phyloP scores from a whole-genome alignment of 2,329 filamentous ascomycete genomes.

The Fusarium concolor region DNA sequence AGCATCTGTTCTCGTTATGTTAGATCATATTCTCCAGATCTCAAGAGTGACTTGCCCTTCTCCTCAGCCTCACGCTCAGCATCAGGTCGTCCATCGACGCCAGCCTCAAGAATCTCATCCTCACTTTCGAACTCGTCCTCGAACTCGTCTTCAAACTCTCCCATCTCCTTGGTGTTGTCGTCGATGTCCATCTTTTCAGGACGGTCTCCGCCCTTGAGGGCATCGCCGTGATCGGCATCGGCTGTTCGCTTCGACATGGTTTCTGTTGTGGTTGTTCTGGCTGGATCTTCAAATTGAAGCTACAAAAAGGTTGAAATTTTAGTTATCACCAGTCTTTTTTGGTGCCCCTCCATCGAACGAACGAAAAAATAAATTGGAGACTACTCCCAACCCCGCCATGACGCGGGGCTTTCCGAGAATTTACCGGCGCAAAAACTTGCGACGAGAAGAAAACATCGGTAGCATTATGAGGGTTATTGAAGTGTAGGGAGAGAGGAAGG shows the following conservation, averaged over 20 bases:
- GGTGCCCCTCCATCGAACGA: conserved; percentile 37
- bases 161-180: conserved; percentile 68
- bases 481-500: too few relatives aligned
- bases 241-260: conserved; percentile 71
- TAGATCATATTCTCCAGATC: neutral
- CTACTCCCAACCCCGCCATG: conserved; percentile 37
- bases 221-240: conserved; percentile 59
- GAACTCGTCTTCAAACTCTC: conserved; percentile 95
- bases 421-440: conserved; percentile 28
- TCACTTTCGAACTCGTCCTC: conserved; percentile 89
- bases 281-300: conserved; percentile 11
- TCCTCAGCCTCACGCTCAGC: conserved; percentile 93
- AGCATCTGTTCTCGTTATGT: conserved; percentile 61
- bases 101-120: conserved; percentile 93
- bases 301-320: conserved; percentile 33
- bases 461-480: neutral
- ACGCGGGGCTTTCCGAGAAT: conserved; percentile 34
- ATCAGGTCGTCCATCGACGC: conserved; percentile 91
- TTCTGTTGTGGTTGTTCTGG: neutral
- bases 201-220: conserved; percentile 70
- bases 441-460: neutral
- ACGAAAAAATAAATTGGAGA: conserved; percentile 35
- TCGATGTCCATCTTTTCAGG: conserved; percentile 76
- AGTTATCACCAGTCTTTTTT: conserved; percentile 19
- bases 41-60: conserved; percentile 56